Evolutionary conservation across 768 basidiomycete species (phyloP), one percentile per base, ranked within the genome.

Genomic region (Pulveroboletus sp.): DNA sequence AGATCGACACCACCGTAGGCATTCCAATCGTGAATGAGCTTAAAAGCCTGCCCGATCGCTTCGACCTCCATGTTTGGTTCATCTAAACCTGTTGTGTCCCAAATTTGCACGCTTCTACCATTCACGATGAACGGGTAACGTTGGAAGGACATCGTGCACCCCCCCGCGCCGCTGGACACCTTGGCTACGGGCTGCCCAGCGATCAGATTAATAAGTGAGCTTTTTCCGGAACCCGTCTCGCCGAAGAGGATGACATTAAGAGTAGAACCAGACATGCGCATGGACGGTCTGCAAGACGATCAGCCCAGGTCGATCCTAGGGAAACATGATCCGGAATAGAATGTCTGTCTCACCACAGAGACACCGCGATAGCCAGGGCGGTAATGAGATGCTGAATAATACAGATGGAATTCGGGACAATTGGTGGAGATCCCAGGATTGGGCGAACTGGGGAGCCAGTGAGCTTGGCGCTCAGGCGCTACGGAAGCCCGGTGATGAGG

Each of bases 181-280:
- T 44, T 25, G 43, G 43, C 43, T 14, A 44, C 24, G 23, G 17
- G 12, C 25, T 44, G 43, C 17, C 34, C 34, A 9, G 43, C 43
- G 24, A 44, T 44, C 23, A 44, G 24, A 24, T 36, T 44, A 24
- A 44, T 44, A 4, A 36, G 17, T 2, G 43, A 44, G 24, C 43
- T 36, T 11, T 44, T 44, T 4, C 43, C 34, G 4, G 34, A 36
- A 36, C 24, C 43, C 5, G 34, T 36, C 13, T 35, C n/a, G 36
- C 43, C 34, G 27, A 44, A 44, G 34, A 44, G 33, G 31, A 44
- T 36, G 43, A 44, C 34, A 27, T 36, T 44, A 3, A 44, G 34
- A 35, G 34, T 16, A 13, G 34, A 14, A 12, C 5, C 19, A 12
- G 23, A 25, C 43, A 44, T 36, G 34, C 23, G 25, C 43, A 44